These are phyloP conservation scores for Coemansia reversa DNA, from an alignment of 192 early-diverging fungal genomes.

Conservation along the genomic window DNA sequence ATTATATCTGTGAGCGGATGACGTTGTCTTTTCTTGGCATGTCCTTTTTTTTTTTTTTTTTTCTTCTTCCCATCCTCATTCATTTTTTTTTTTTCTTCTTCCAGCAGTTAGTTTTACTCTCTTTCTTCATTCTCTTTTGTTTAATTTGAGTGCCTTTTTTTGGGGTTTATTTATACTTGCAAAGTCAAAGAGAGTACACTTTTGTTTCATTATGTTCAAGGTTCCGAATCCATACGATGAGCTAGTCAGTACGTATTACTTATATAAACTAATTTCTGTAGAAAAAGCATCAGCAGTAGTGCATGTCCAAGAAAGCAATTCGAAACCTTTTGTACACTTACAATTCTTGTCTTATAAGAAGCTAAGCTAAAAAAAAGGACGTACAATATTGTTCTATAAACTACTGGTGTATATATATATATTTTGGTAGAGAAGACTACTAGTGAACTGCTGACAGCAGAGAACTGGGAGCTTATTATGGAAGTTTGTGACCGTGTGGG, in stretches of 20 bases:
- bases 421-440: slow-evolving; percentile 71
- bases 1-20: background rate
- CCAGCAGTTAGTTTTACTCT: background rate
- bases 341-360: too few relatives aligned
- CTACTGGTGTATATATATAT: too few relatives aligned
- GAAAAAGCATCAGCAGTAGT: background rate
- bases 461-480: slow-evolving; percentile 89
- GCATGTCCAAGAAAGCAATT: too few relatives aligned
- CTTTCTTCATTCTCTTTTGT: too few relatives aligned
- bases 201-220: slow-evolving; percentile 42
- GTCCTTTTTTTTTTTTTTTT: slow-evolving; percentile 6
- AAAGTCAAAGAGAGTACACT: too few relatives aligned
- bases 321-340: too few relatives aligned
- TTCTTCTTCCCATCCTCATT: slow-evolving; percentile 8
- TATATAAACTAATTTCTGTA: background rate
- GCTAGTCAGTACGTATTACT: slow-evolving; percentile 46
- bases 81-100: background rate
- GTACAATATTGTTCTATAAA: too few relatives aligned
- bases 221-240: slow-evolving; percentile 50
- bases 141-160: slow-evolving; percentile 3
- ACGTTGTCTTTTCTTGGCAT: slow-evolving; percentile 6
- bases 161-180: background rate
- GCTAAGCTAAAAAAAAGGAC: too few relatives aligned
- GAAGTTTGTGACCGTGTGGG: slow-evolving; percentile 70
- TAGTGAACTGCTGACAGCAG: slow-evolving; percentile 84